Percentiles rank a stretch among this genome's conserved stretches.
phyloP scores from a whole-genome alignment of 2,329 filamentous ascomycete genomes.

The Microsporum canis region DNA sequence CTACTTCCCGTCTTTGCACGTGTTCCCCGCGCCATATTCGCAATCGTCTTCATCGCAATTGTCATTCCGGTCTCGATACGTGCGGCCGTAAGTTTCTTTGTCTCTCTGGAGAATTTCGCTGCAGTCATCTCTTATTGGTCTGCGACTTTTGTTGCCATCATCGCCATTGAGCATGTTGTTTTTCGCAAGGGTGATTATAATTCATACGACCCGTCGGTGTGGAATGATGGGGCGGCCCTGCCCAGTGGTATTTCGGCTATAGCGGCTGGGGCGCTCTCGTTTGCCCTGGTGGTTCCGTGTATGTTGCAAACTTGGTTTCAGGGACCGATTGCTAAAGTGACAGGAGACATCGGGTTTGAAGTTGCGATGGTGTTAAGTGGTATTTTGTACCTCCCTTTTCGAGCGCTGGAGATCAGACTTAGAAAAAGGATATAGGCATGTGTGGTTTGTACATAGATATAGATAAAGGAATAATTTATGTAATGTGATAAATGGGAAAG shows the following conservation, averaged over 20 bases:
- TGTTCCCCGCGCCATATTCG: slow-evolving; percentile 51
- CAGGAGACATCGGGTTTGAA: slow-evolving; percentile 49
- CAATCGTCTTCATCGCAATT: slow-evolving; percentile 51
- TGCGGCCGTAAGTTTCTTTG: slow-evolving; percentile 47
- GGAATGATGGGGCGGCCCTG: slow-evolving; percentile 48
- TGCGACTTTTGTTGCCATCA: slow-evolving; percentile 50
- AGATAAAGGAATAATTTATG: background rate
- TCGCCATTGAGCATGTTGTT: slow-evolving; percentile 48
- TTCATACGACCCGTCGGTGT: slow-evolving; percentile 50
- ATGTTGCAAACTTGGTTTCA: slow-evolving; percentile 63
- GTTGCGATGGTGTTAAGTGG: slow-evolving; percentile 22
- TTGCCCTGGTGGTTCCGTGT: slow-evolving; percentile 47
- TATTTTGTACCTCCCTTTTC: slow-evolving; percentile 13
- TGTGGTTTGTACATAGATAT: background rate
- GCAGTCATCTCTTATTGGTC: slow-evolving; percentile 43
- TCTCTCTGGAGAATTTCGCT: slow-evolving; percentile 37
- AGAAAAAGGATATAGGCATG: slow-evolving; percentile 8
- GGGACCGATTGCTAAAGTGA: slow-evolving; percentile 48
- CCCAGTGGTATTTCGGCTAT: slow-evolving; percentile 53
- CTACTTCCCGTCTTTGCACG: slow-evolving; percentile 47
- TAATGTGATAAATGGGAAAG: background rate
- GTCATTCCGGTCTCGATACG: slow-evolving; percentile 54
- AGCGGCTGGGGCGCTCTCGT: slow-evolving; percentile 49
- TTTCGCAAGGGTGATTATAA: slow-evolving; percentile 41
- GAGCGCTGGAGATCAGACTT: slow-evolving; percentile 10